Conservation (phyloP, 352 stramenopile species). For the Plasmopara viticola region DNA sequence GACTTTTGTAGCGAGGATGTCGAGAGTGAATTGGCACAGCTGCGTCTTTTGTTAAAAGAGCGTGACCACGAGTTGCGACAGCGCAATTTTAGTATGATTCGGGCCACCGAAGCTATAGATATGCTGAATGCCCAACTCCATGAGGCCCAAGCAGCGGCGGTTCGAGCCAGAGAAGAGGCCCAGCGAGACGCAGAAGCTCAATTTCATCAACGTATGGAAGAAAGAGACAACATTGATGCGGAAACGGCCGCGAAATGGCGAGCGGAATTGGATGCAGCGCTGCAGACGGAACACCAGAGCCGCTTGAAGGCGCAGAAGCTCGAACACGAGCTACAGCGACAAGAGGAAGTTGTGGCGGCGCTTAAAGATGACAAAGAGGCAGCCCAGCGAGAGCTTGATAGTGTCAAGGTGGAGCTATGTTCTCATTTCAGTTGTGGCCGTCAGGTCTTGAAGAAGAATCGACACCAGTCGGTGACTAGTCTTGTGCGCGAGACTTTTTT, state of each 20-base stretch:
- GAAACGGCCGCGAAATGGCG: slow-evolving; percentile 36
- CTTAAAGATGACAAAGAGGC: slow-evolving; percentile 30
- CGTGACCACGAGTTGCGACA: slow-evolving; percentile 57
- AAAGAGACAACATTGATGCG: slow-evolving; percentile 24
- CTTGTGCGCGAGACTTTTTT: slow-evolving; percentile 30
- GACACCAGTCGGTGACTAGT: slow-evolving; percentile 10
- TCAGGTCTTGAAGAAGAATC: slow-evolving; percentile 5
- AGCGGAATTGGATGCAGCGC: slow-evolving; percentile 27
- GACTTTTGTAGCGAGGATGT: slow-evolving; percentile 55
- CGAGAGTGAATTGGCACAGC: slow-evolving; percentile 52
- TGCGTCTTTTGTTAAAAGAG: slow-evolving; percentile 52
- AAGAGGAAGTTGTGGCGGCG: slow-evolving; percentile 22
- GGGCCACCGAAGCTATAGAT: slow-evolving; percentile 51
- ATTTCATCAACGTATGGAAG: slow-evolving; percentile 26
- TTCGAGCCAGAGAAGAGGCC: slow-evolving; percentile 19
- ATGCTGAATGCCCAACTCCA: slow-evolving; percentile 39
- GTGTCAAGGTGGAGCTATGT: slow-evolving; percentile 35
- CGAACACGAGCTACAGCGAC: slow-evolving; percentile 29
- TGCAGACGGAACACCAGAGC: slow-evolving; percentile 28
- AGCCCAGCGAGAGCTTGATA: slow-evolving; percentile 35
- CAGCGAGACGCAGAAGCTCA: slow-evolving; percentile 23
- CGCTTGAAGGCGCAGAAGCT: slow-evolving; percentile 26
- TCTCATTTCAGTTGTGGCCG: slow-evolving; percentile 12
- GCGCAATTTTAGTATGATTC: slow-evolving; percentile 50
- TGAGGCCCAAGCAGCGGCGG: slow-evolving; percentile 24